Evolutionary conservation across 257 asterid species (phyloP), one percentile per base, ranked within the genome.

Genomic region (Handroanthus guayacan): DNA sequence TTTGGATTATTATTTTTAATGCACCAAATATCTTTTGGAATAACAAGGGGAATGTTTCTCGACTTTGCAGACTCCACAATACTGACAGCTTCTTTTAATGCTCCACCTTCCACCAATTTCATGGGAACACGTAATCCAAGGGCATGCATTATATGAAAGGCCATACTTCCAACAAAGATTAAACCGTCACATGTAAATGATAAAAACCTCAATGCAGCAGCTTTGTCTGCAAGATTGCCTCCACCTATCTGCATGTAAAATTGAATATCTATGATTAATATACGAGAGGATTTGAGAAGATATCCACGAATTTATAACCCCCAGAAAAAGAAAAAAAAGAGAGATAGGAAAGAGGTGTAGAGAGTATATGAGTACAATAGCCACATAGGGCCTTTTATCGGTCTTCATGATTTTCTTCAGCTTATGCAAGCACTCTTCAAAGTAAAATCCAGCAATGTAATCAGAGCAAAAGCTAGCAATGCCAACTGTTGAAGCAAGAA

Each of bases 401-500:
- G 85, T 80, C 73, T 67, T 79, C 73, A 74, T 76, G 75, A 87
- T 88, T 72, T 88, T 84, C 89, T 84, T 85, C 84, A 91, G 82
- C 84, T 92, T 88, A 82, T 71, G 39, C 37, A 91, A 80, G 65
- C 84, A 69, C 80, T 90, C 90, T 79, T 89, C 96, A 75, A 95
- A 88, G 90, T 83, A 77, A 81, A 95, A 95, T 66, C 99, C 99
- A 17, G 97, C 91, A 79, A 92, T 71, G 75, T 81, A 85, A 67
- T 92, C 89, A 82, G 54, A 73, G 81, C 92, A 89, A 84, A 85
- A 92, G 79, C 92, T 41, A 82, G 96, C 82, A 78, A 90, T 70
- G 57, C 97, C 98, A 74, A 95, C 98, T 37, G 96, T 95, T 45
- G 98, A 95, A 62, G 99, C 95, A 71, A 92, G 93, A 79, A 86